These are phyloP conservation scores for Lactarius quietus DNA, from an alignment of 768 basidiomycete species.

Conservation along the genomic window DNA sequence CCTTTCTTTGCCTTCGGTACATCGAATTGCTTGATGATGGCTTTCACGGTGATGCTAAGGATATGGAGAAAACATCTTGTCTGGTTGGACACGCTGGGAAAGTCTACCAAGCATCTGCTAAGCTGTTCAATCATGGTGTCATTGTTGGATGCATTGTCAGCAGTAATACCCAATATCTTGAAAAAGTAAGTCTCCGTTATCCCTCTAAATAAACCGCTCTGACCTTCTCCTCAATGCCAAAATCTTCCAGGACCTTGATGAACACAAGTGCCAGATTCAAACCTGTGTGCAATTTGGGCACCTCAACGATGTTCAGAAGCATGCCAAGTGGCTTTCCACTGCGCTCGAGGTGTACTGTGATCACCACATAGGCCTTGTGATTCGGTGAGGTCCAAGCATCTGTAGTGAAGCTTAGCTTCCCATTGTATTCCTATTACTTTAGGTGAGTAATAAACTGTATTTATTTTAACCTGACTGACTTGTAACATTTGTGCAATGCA, in stretches of 20 bases:
- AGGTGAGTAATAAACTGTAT: neutral
- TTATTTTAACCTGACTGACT: neutral
- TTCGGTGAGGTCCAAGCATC: too few relatives aligned
- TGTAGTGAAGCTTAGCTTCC: neutral
- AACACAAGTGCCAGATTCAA: conserved; percentile 29
- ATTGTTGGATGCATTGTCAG: conserved; percentile 38
- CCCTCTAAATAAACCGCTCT: neutral
- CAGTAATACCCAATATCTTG: conserved; percentile 35
- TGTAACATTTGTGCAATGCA: conserved; percentile 27
- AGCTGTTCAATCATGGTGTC: conserved; percentile 36
- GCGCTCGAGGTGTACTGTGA: neutral
- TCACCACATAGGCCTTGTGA: neutral
- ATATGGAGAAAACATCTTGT: conserved; percentile 40
- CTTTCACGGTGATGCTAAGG: conserved; percentile 38
- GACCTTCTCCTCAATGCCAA: conserved; percentile 33
- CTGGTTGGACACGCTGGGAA: conserved; percentile 29
- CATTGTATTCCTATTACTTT: neutral
- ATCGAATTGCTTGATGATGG: conserved; percentile 36
- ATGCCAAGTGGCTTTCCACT: neutral
- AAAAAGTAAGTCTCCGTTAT: too few relatives aligned
- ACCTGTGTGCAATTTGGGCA: conserved; percentile 31
- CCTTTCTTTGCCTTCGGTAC: conserved; percentile 23
- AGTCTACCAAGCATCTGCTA: conserved; percentile 22
- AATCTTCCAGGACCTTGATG: too few relatives aligned
- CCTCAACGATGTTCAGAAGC: neutral